Evolutionary conservation across 805 yeast genomes (phyloP).

Genomic region (Yamadazyma takamatsuzukensis): DNA sequence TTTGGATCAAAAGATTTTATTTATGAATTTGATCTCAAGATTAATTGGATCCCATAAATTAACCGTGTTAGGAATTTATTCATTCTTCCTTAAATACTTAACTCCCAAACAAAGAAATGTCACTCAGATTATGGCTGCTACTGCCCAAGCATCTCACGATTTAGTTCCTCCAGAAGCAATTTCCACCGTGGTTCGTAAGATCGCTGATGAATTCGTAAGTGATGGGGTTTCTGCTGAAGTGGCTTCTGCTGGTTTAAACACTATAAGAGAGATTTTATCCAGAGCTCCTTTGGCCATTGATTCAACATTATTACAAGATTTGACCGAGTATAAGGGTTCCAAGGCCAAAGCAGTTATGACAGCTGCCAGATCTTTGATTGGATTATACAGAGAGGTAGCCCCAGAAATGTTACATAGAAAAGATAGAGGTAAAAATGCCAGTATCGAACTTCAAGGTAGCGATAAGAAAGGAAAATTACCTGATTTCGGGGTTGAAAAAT

Average conservation of each 20-base stretch:
- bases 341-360: conserved; percentile 90
- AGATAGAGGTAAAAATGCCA: conserved; percentile 90
- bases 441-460: conserved; percentile 71
- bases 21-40: conserved; percentile 84
- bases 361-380: conserved; percentile 87
- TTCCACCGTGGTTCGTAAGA: conserved; percentile 74
- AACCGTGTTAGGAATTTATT: conserved; percentile 83
- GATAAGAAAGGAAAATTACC: conserved; percentile 45
- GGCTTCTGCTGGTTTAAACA: conserved; percentile 95
- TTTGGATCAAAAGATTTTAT: conserved; percentile 83
- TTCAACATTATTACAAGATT: conserved; percentile 80
- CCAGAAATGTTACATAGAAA: conserved; percentile 90
- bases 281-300: conserved; percentile 96
- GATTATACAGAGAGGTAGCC: conserved; percentile 88
- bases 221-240: conserved; percentile 99
- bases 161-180: conserved; percentile 94
- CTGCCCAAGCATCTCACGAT: conserved; percentile 96
- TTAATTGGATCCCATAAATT: conserved; percentile 93
- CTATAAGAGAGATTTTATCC: conserved; percentile 87
- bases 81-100: conserved; percentile 81
- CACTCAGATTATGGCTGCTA: conserved; percentile 93
- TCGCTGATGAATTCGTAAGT: conserved; percentile 96
- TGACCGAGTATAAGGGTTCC: conserved; percentile 86
- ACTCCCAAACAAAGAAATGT: conserved; percentile 95
- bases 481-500: conserved; percentile 71